These are phyloP conservation scores for Dictyostelium capitatum DNA, from an alignment of 78 protist species.

Conservation along the genomic window DNA sequence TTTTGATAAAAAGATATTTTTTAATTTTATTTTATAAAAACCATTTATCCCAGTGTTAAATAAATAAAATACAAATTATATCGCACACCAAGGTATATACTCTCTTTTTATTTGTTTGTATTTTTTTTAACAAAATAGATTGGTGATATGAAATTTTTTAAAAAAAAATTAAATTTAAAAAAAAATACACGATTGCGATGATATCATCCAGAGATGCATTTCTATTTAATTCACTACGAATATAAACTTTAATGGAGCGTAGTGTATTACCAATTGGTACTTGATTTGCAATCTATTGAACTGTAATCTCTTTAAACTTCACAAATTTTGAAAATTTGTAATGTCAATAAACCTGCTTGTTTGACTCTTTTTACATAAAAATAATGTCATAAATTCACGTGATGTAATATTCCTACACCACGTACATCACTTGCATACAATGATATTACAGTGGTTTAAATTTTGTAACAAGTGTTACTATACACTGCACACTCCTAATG, in stretches of 20 bases:
- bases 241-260: conserved; percentile 93
- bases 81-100: too few relatives aligned
- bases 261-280: conserved; percentile 99
- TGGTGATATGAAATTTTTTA: too few relatives aligned
- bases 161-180: too few relatives aligned
- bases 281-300: conserved; percentile 97
- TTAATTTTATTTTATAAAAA: too few relatives aligned
- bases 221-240: conserved; percentile 94
- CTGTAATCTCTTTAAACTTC: conserved; percentile 96
- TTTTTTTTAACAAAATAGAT: too few relatives aligned
- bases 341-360: conserved; percentile 68
- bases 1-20: not conserved
- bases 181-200: too few relatives aligned
- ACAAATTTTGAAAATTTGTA: conserved; percentile 95
- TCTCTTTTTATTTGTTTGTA: too few relatives aligned
- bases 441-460: conserved; percentile 96
- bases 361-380: conserved; percentile 44
- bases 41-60: too few relatives aligned
- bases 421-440: conserved; percentile 98
- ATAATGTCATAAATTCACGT: conserved; percentile 83
- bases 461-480: conserved; percentile 95
- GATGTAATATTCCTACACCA: conserved; percentile 87
- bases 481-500: too few relatives aligned
- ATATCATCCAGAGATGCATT: conserved; percentile 94
- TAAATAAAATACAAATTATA: too few relatives aligned